Base-by-base conservation (phyloP, 1,139 yeast species). In the Candida pseudocylindracea region DNA sequence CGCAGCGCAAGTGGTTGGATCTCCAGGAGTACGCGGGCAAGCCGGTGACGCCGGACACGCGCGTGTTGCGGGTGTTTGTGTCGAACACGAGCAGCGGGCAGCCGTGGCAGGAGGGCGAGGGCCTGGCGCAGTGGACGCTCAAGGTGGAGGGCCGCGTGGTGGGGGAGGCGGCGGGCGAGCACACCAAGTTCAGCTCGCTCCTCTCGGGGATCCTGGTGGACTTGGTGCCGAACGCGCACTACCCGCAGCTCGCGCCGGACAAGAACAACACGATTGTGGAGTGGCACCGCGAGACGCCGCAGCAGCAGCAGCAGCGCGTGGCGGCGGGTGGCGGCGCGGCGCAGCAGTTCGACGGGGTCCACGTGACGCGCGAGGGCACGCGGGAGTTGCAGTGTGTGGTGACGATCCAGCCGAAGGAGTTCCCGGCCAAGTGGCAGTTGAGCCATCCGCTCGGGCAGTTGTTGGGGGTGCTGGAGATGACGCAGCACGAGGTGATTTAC, bases 171-270 rank as follows among this genome's bases (percentile, higher is more conserved):
- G 63, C 58, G 30, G 55, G 48, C 31, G 42, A 62, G 28, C 36
- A 37, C 10, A 35, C 39, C 36, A 69, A 75, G 45, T 81, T 88
- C 51, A 75, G 91, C 37, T 63, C 85, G 8, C 80, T 80, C 42
- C 62, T 91, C 43, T 72, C 88, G 3, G 85, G 91, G 10, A 67
- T 88, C 29, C 72, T 92, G 2, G 73, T 88, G 10, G 95, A 88
- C 44, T 58, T 88, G 33, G 46, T 61, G 28, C 61, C 61, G 39
- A 53, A 55, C 44, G 57, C 48, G 30, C 60, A 48, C 45, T 57
- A 60, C 37, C 63, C 64, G 3, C 45, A 48, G 27, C 42, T 57
- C 34, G 51, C 50, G 34, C 49, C 48, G 34, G 42, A 50, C 10
- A 53, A 46, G 30, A 42, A 54, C 10, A 56, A 56, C 38, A 48